These are phyloP conservation scores for Tylopilus plumbeoviolaceoides DNA, from an alignment of 768 basidiomycete species.

Conservation along the genomic window DNA sequence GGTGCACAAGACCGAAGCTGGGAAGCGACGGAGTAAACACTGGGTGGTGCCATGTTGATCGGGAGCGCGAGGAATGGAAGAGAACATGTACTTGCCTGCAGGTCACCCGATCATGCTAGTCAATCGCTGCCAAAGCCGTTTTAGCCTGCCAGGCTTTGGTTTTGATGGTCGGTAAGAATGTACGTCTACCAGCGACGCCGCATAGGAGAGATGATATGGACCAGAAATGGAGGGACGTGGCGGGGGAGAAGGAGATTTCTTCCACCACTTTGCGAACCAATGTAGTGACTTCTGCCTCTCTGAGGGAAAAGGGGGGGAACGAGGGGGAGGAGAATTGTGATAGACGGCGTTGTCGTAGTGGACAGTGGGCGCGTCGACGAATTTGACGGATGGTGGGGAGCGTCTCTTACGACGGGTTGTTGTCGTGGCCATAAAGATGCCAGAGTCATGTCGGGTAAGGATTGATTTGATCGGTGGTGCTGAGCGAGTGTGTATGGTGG, in stretches of 20 bases:
- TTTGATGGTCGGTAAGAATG: constrained; percentile 12
- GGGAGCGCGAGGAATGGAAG: background rate
- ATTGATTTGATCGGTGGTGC: constrained; percentile 47
- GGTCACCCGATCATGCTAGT: constrained; percentile 19
- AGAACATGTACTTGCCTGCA: background rate
- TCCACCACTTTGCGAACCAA: constrained; percentile 31
- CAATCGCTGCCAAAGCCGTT: constrained; percentile 25
- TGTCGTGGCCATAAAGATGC: constrained; percentile 39
- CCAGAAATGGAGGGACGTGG: constrained; percentile 30
- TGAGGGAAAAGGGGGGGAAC: constrained; percentile 13
- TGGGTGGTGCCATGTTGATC: background rate
- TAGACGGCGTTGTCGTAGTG: constrained; percentile 37
- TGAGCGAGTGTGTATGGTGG: constrained; percentile 26
- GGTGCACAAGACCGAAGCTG: background rate
- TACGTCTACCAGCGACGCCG: constrained; percentile 32
- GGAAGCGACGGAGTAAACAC: background rate
- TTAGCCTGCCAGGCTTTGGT: constrained; percentile 25
- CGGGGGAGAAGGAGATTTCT: constrained; percentile 12
- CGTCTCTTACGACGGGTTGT: constrained; percentile 29
- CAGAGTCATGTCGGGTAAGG: constrained; percentile 49
- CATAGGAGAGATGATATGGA: constrained; percentile 27
- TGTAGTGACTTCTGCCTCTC: constrained; percentile 3
- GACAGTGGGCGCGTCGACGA: constrained; percentile 61
- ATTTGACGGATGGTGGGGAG: constrained; percentile 57
- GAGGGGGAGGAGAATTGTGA: constrained; percentile 13